phyloP scores from a whole-genome alignment of 768 basidiomycete species.

The Tulasnella sp. region DNA sequence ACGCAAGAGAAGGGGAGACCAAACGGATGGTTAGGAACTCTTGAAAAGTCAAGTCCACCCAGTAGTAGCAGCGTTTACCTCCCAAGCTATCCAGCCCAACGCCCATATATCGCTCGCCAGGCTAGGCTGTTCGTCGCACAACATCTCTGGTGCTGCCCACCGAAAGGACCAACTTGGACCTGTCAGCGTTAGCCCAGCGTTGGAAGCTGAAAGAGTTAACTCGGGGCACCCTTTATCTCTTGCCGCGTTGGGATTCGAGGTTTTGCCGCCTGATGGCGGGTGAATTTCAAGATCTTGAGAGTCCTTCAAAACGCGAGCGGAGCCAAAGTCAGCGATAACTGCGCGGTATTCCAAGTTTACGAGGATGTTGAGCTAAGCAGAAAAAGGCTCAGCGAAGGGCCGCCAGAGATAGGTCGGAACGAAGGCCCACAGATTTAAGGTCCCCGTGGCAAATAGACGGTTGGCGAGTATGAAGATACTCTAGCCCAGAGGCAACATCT shows the following conservation, averaged over 20 bases:
- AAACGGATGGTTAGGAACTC: background rate
- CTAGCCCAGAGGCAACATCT: background rate
- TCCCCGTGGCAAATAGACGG: constrained; percentile 1
- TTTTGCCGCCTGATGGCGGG: background rate
- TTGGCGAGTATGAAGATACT: constrained; percentile 1
- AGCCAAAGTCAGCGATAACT: background rate
- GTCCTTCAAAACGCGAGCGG: background rate
- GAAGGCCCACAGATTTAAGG: background rate
- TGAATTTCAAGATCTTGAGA: background rate
- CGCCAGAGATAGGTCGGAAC: background rate
- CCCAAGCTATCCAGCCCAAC: background rate
- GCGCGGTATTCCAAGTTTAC: background rate
- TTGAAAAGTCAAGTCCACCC: background rate
- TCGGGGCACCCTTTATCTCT: background rate
- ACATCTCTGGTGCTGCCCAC: background rate
- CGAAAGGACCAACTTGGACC: background rate
- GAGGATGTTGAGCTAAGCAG: constrained; percentile 1
- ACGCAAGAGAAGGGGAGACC: background rate
- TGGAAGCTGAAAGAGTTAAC: background rate
- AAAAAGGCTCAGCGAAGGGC: background rate
- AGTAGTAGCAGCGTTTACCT: background rate
- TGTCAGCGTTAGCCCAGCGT: background rate
- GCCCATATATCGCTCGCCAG: constrained; percentile 13
- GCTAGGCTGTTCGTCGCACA: background rate
- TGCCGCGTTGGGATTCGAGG: background rate